These are phyloP conservation scores for Ceratobasidium papillatum DNA, from an alignment of 1,284 basidiomycete genomes.

Conservation along the genomic window DNA sequence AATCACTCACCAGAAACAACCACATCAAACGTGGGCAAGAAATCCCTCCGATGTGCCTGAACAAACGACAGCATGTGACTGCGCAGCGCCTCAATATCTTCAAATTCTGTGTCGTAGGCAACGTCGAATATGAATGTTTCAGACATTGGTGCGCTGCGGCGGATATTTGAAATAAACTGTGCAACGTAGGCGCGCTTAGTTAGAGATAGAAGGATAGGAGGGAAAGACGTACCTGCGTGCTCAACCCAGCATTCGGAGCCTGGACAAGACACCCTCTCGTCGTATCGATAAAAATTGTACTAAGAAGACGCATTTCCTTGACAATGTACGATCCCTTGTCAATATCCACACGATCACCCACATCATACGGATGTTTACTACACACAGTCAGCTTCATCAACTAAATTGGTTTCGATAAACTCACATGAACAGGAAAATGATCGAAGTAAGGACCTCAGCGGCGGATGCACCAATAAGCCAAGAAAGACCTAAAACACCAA, in stretches of 20 bases:
- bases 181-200: not conserved
- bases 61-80: slow-evolving; percentile 85
- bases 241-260: slow-evolving; percentile 74
- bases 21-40: slow-evolving; percentile 76
- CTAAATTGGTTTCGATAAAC: slow-evolving; percentile 50
- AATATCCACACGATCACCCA: slow-evolving; percentile 78
- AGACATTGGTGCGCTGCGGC: slow-evolving; percentile 74
- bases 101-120: slow-evolving; percentile 79
- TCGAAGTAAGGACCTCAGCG: slow-evolving; percentile 67
- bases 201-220: slow-evolving; percentile 19
- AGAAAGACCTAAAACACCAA: slow-evolving; percentile 65
- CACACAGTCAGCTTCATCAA: slow-evolving; percentile 30
- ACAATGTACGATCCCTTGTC: slow-evolving; percentile 66
- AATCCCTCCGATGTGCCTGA: slow-evolving; percentile 74
- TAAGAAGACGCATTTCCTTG: slow-evolving; percentile 63
- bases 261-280: slow-evolving; percentile 68
- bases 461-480: slow-evolving; percentile 84
- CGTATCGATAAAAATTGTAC: slow-evolving; percentile 55
- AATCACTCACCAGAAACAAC: slow-evolving; percentile 62
- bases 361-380: slow-evolving; percentile 66
- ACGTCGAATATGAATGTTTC: slow-evolving; percentile 86
- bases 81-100: slow-evolving; percentile 82
- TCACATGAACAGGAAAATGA: slow-evolving; percentile 84
- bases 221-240: slow-evolving; percentile 63
- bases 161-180: slow-evolving; percentile 75